Percentiles rank a stretch among this genome's conserved stretches.
phyloP scores from a whole-genome alignment of 257 asterid species.

The Nicotiana otophora region DNA sequence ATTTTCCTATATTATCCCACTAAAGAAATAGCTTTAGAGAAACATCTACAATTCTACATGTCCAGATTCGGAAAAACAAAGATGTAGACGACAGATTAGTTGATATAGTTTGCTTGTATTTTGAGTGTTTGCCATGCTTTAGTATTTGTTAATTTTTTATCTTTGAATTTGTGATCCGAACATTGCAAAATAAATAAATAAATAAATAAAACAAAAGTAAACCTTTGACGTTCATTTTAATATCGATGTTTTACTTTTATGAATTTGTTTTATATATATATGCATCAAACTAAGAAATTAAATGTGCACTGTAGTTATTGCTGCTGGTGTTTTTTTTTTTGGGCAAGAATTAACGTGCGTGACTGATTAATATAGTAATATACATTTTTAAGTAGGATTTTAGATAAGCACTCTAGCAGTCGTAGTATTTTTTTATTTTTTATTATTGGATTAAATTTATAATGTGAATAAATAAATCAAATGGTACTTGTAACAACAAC shows the following conservation, averaged over 20 bases:
- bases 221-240: background rate
- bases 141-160: background rate
- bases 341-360: background rate
- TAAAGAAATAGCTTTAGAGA: background rate
- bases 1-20: background rate
- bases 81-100: background rate
- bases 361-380: background rate
- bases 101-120: background rate
- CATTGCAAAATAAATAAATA: background rate
- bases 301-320: no score
- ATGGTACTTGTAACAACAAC: no score
- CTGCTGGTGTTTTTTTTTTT: no score
- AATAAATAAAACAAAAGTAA: background rate
- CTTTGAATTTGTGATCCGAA: background rate
- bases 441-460: background rate
- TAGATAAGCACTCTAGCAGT: background rate
- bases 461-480: background rate
- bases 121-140: background rate
- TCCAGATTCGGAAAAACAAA: background rate
- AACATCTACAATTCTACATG: no score
- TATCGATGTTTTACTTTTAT: background rate
- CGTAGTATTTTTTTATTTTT: background rate
- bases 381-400: background rate
- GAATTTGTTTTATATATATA: background rate
- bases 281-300: background rate